Conservation (phyloP, 805 yeast species). For the Yarrowia osloensis region DNA sequence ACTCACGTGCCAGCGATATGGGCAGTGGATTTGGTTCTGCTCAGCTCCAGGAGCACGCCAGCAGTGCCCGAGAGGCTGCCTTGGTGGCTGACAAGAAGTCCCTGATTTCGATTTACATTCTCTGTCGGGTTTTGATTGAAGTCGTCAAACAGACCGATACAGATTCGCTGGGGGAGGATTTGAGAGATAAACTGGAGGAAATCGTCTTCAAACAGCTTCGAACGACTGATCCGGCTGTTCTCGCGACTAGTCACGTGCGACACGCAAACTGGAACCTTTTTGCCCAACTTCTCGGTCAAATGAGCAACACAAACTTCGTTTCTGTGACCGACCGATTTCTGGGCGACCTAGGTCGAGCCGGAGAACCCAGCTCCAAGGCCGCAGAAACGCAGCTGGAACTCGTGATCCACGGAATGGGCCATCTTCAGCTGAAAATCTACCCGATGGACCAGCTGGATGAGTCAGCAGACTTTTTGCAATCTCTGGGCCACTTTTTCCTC, state of each 20-base stretch:
- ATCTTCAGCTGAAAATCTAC: constrained; percentile 71
- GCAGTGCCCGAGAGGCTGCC: constrained; percentile 51
- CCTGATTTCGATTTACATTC: constrained; percentile 78
- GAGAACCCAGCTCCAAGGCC: constrained; percentile 52
- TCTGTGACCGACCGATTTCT: constrained; percentile 92
- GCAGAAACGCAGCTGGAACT: constrained; percentile 66
- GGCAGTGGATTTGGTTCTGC: constrained; percentile 11
- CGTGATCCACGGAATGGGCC: constrained; percentile 89
- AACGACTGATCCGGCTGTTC: constrained; percentile 75
- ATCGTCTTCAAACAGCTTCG: constrained; percentile 87
- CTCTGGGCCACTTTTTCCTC: constrained; percentile 79
- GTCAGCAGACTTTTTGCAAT: constrained; percentile 83
- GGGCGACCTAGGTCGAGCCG: constrained; percentile 85
- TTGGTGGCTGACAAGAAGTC: constrained; percentile 86
- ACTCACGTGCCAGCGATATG: constrained; percentile 22
- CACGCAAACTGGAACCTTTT: constrained; percentile 93
- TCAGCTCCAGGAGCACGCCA: constrained; percentile 23
- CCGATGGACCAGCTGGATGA: constrained; percentile 92
- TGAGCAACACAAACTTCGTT: constrained; percentile 81
- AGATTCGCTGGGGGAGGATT: constrained; percentile 71
- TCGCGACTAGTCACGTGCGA: constrained; percentile 69
- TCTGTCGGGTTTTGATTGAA: constrained; percentile 90
- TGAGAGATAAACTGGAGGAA: constrained; percentile 84
- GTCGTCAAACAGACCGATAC: constrained; percentile 84
- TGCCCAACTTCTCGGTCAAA: constrained; percentile 84